Evolutionary conservation across 192 early-diverging fungal genomes (phyloP).

Genomic region (Backusella tarrabulga): DNA sequence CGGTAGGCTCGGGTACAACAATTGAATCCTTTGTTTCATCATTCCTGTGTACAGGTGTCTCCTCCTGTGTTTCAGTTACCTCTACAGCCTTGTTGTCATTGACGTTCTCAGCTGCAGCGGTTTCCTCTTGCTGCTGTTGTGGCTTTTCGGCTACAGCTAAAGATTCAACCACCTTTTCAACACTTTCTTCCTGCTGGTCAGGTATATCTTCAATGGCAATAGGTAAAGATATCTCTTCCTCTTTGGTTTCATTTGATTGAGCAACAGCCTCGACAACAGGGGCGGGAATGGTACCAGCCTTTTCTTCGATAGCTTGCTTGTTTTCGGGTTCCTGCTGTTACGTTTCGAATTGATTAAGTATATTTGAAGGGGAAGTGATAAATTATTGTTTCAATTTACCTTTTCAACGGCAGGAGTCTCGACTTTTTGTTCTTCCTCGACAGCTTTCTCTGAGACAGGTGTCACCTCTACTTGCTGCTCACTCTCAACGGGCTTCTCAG

Average conservation of each 20-base stretch:
- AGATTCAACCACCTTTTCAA: neutral
- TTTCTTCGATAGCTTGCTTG: neutral
- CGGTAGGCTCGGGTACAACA: neutral
- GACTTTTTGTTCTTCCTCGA: neutral
- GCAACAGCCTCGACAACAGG: neutral
- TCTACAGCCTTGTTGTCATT: neutral
- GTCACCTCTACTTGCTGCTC: neutral
- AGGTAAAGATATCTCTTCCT: neutral
- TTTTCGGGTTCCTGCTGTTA: neutral
- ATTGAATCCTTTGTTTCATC: neutral
- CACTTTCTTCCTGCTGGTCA: neutral
- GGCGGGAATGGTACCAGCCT: neutral
- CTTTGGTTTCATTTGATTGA: neutral
- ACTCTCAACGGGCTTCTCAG: neutral
- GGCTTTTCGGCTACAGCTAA: neutral
- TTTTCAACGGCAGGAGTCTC: neutral
- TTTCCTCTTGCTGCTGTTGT: neutral
- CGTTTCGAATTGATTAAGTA: neutral
- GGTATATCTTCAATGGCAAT: neutral
- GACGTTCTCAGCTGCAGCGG: neutral
- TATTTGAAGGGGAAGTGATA: neutral
- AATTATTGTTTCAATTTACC: neutral
- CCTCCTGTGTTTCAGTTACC: slow-evolving; percentile 1
- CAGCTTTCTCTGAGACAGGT: neutral
- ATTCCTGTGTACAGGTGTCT: neutral